These are phyloP conservation scores for Camellia oleifera DNA, from an alignment of 179 eudicot genomes.

Conservation along the genomic window DNA sequence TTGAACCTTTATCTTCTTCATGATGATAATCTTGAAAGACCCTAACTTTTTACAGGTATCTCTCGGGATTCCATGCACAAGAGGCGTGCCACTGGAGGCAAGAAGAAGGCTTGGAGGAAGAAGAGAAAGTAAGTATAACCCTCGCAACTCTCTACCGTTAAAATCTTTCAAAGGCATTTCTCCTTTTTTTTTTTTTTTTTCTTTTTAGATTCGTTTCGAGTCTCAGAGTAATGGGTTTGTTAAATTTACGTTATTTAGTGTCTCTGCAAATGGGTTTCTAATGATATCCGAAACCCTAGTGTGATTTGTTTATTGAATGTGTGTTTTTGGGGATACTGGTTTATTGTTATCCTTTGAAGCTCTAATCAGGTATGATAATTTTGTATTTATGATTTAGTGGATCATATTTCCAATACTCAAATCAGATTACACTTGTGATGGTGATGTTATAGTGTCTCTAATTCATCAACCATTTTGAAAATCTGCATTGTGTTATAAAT, in stretches of 20 bases:
- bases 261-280: not conserved
- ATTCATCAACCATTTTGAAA: too few relatives aligned
- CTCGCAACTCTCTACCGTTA: not conserved
- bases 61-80: conserved; percentile 89
- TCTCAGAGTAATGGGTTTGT: not conserved
- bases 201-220: conserved; percentile 3
- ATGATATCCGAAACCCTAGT: not conserved
- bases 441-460: not conserved
- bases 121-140: conserved; percentile 36
- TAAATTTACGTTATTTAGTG: not conserved
- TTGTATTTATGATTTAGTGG: not conserved
- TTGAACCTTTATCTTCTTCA: not conserved
- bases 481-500: not conserved
- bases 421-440: not conserved
- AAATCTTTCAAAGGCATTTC: not conserved
- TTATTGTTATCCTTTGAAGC: not conserved
- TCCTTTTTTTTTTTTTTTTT: too few relatives aligned
- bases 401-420: not conserved
- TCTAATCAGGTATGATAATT: not conserved
- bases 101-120: conserved; percentile 91
- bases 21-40: conserved; percentile 1
- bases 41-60: conserved; percentile 41
- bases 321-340: not conserved
- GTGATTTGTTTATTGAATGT: not conserved
- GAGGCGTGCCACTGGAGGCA: conserved; percentile 90